Evolutionary conservation across 176 grass and related monocot genomes (phyloP).

Genomic region (Phoenix roebelenii): DNA sequence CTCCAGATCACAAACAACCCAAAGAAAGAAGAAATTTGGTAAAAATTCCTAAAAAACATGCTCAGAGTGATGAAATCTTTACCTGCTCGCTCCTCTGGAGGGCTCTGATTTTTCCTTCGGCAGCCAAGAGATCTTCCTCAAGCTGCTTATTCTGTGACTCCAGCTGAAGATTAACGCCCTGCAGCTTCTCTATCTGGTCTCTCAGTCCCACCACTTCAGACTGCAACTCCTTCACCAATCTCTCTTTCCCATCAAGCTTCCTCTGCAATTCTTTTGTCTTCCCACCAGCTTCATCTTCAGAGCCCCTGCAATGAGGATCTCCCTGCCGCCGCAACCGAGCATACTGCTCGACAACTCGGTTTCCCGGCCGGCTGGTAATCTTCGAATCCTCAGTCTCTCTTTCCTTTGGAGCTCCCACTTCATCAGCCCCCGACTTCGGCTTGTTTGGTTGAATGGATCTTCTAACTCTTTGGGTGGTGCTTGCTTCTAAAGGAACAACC

Average conservation of each 20-base stretch:
- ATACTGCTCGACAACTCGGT: background rate
- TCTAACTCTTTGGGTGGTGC: slow-evolving; percentile 4
- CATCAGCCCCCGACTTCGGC: background rate
- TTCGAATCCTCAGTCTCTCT: background rate
- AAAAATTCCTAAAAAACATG: too few species aligned
- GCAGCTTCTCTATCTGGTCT: slow-evolving; percentile 45
- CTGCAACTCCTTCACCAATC: slow-evolving; percentile 23
- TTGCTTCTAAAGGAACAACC: background rate
- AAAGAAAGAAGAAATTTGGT: too few species aligned
- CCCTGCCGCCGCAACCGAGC: background rate
- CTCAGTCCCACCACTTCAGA: slow-evolving; percentile 29
- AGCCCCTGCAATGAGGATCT: slow-evolving; percentile 10
- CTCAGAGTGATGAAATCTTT: too few species aligned
- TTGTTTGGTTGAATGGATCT: slow-evolving; percentile 17
- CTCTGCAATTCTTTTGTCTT: slow-evolving; percentile 11
- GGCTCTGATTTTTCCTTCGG: slow-evolving; percentile 11
- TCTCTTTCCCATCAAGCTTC: slow-evolving; percentile 29
- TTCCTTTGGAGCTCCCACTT: background rate
- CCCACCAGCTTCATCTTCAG: slow-evolving; percentile 8
- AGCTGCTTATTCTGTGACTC: slow-evolving; percentile 25
- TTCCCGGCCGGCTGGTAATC: background rate
- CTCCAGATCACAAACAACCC: too few species aligned
- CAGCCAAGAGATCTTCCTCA: slow-evolving; percentile 19
- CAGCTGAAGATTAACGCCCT: slow-evolving; percentile 33
- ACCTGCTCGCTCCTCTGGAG: slow-evolving; percentile 30